phyloP scores from a whole-genome alignment of 2,329 filamentous ascomycete genomes.

The Aspergillus sp. region DNA sequence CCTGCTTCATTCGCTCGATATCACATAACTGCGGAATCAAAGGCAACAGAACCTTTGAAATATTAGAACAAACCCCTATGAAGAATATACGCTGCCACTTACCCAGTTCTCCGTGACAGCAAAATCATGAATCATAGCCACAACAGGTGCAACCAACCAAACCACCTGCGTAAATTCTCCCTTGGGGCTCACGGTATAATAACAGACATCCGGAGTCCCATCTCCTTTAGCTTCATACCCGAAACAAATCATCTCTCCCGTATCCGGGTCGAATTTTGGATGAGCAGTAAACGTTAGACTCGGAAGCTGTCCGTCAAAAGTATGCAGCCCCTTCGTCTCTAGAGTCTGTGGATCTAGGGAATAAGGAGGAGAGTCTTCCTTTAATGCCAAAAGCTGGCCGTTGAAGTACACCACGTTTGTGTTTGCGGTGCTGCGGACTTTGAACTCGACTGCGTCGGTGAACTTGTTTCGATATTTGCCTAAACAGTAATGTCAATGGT shows the following conservation, averaged over 20 bases:
- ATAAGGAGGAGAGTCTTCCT: slow-evolving; percentile 51
- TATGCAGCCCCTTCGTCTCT: slow-evolving; percentile 45
- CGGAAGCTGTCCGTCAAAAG: slow-evolving; percentile 46
- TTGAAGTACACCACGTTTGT: slow-evolving; percentile 59
- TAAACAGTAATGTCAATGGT: slow-evolving; percentile 1
- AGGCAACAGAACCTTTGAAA: slow-evolving; percentile 29
- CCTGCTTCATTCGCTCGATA: slow-evolving; percentile 32
- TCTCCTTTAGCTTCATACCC: slow-evolving; percentile 44
- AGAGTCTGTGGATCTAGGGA: slow-evolving; percentile 47
- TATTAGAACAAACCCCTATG: not conserved
- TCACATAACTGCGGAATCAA: slow-evolving; percentile 25
- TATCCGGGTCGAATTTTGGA: slow-evolving; percentile 48
- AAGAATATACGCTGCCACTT: not conserved
- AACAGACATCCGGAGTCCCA: slow-evolving; percentile 35
- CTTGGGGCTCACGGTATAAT: slow-evolving; percentile 17
- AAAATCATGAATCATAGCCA: slow-evolving; percentile 41
- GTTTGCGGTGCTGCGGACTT: slow-evolving; percentile 41
- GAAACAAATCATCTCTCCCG: slow-evolving; percentile 49
- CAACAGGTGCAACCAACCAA: slow-evolving; percentile 33
- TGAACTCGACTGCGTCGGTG: slow-evolving; percentile 33
- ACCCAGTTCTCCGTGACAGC: slow-evolving; percentile 38
- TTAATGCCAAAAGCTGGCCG: slow-evolving; percentile 43
- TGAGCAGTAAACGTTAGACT: slow-evolving; percentile 48
- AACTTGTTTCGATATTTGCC: slow-evolving; percentile 39
- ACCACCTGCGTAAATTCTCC: slow-evolving; percentile 20